A percentile compares a stretch with the other conserved stretches of the same genome.
phyloP scores from a whole-genome alignment of 768 basidiomycete genomes.

The Calocera viscosa region DNA sequence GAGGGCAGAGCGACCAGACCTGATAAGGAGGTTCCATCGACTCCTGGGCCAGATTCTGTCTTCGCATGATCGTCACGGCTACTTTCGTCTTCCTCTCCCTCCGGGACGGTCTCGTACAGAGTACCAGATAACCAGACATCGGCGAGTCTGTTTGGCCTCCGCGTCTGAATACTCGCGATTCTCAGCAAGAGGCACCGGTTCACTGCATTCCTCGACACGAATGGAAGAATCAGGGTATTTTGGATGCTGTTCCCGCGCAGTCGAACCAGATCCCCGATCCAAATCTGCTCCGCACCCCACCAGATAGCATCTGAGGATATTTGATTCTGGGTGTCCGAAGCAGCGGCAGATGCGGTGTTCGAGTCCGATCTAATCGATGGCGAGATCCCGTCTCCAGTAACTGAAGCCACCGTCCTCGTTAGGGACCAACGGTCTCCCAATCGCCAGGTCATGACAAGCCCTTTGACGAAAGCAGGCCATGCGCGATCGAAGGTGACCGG shows the following conservation, averaged over 20 bases:
- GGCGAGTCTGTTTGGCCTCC: not conserved
- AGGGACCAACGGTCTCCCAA: not conserved
- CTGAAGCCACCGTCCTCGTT: not conserved
- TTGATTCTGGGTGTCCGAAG: not conserved
- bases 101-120: not conserved
- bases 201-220: not conserved
- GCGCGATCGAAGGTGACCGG: not conserved
- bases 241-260: constrained; percentile 29
- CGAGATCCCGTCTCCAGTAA: not conserved
- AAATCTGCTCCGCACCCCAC: constrained; percentile 84
- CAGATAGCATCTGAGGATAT: constrained; percentile 34
- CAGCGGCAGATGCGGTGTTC: not conserved
- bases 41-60: not conserved
- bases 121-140: not conserved
- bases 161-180: not conserved
- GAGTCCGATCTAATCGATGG: not conserved
- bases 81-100: not conserved
- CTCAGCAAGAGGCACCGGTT: not conserved
- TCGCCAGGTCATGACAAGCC: not conserved
- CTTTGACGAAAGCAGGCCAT: not conserved
- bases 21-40: not conserved
- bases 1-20: not conserved
- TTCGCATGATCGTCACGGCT: not conserved
- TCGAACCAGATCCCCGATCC: constrained; percentile 73
- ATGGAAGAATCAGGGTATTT: not conserved